Conservation (phyloP, 768 basidiomycete species). For the Lentinula raphanica region DNA sequence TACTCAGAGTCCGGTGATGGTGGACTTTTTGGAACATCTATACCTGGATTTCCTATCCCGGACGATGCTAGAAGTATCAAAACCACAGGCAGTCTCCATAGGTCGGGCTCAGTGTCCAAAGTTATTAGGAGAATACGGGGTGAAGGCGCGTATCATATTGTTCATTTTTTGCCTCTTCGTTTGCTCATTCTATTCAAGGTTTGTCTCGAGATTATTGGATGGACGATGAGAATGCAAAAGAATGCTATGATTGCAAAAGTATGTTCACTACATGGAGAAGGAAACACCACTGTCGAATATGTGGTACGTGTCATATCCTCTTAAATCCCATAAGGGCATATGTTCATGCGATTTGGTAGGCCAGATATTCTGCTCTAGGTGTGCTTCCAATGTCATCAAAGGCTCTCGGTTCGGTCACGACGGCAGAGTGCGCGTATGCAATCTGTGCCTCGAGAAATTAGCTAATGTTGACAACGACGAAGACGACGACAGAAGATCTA, state of each 20-base stretch:
- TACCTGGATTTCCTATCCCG: slow-evolving; percentile 89
- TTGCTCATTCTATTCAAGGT: slow-evolving; percentile 36
- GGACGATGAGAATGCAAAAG: slow-evolving; percentile 93
- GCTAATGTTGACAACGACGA: slow-evolving; percentile 85
- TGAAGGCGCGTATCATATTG: slow-evolving; percentile 57
- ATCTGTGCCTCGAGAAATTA: slow-evolving; percentile 89
- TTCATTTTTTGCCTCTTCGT: background rate
- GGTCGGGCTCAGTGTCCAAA: slow-evolving; percentile 83
- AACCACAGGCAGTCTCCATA: slow-evolving; percentile 60
- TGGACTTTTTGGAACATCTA: slow-evolving; percentile 61
- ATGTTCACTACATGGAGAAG: slow-evolving; percentile 91
- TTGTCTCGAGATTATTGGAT: slow-evolving; percentile 96
- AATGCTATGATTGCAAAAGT: slow-evolving; percentile 94
- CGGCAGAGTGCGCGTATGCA: slow-evolving; percentile 94
- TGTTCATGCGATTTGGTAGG: slow-evolving; percentile 37
- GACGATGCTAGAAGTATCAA: slow-evolving; percentile 88
- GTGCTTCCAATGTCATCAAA: slow-evolving; percentile 95
- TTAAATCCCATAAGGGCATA: background rate
- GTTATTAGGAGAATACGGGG: slow-evolving; percentile 87
- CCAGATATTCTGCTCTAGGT: slow-evolving; percentile 96
- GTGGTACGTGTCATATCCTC: slow-evolving; percentile 48
- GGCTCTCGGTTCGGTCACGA: slow-evolving; percentile 90
- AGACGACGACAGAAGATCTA: slow-evolving; percentile 81
- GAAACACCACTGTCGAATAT: slow-evolving; percentile 97
- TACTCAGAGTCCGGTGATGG: slow-evolving; percentile 54